Evolutionary conservation across 2,329 filamentous ascomycete genomes (phyloP).

Genomic region (Aspergillus ochraceoroseus): DNA sequence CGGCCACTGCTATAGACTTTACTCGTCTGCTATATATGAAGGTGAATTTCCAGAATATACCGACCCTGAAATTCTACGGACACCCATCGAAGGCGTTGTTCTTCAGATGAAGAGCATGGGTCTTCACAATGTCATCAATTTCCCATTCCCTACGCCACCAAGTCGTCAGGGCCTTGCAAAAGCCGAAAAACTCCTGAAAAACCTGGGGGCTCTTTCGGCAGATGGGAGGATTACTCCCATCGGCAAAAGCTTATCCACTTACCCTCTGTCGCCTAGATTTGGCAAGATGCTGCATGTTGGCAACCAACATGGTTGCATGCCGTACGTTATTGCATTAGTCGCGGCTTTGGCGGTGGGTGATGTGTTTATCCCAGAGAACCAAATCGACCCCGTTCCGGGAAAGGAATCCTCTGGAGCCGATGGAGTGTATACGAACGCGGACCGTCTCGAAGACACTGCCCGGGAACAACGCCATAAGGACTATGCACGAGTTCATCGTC

Average conservation of each 20-base stretch:
- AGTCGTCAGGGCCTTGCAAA: constrained; percentile 69
- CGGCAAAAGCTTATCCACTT: constrained; percentile 77
- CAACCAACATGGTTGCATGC: constrained; percentile 72
- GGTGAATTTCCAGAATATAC: constrained; percentile 81
- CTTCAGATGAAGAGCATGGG: constrained; percentile 94
- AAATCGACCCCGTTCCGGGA: constrained; percentile 59
- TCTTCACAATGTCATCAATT: constrained; percentile 82
- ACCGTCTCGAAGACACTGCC: constrained; percentile 66
- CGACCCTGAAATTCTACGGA: constrained; percentile 81
- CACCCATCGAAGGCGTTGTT: constrained; percentile 88
- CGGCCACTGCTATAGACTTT: constrained; percentile 91
- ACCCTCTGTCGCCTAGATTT: constrained; percentile 85
- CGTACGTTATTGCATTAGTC: constrained; percentile 82
- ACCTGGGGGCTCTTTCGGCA: constrained; percentile 72
- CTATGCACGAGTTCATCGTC: constrained; percentile 68
- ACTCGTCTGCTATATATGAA: constrained; percentile 88
- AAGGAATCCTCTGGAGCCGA: constrained; percentile 39
- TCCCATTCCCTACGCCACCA: constrained; percentile 91
- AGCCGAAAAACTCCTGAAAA: constrained; percentile 79
- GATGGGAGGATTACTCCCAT: constrained; percentile 71
- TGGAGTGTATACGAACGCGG: constrained; percentile 54
- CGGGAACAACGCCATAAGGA: constrained; percentile 61
- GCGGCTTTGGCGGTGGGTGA: constrained; percentile 84
- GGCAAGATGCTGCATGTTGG: constrained; percentile 88
- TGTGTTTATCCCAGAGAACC: constrained; percentile 76